These are phyloP conservation scores for Phlyctochytrium bullatum DNA, from an alignment of 192 early-diverging fungal species.

Conservation along the genomic window DNA sequence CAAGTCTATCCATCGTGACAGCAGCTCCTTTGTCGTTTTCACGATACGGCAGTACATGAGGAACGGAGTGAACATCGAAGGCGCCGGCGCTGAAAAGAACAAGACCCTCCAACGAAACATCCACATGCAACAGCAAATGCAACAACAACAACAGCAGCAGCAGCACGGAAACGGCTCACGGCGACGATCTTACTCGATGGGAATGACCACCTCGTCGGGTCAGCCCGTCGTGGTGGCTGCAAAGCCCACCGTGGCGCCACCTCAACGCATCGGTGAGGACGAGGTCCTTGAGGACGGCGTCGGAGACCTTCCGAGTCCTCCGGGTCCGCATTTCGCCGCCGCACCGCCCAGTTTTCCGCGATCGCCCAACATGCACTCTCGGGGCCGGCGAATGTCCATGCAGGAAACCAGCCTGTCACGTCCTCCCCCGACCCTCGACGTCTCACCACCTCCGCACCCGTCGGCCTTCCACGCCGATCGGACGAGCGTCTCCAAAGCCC, in stretches of 20 bases:
- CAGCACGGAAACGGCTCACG: not conserved
- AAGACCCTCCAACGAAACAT: not conserved
- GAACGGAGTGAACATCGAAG: conserved; percentile 37
- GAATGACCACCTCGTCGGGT: too few relatives aligned
- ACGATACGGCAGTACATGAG: conserved; percentile 41
- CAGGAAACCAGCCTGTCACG: not conserved
- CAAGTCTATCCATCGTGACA: conserved; percentile 38
- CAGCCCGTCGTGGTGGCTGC: too few relatives aligned
- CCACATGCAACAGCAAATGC: not conserved
- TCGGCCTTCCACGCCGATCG: too few relatives aligned
- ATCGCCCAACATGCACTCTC: not conserved
- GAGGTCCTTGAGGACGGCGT: not conserved
- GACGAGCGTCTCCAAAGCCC: too few relatives aligned
- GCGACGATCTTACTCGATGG: conserved; percentile 3
- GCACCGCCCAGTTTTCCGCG: not conserved
- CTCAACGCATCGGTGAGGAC: not conserved
- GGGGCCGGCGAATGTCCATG: not conserved
- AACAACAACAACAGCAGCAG: not conserved
- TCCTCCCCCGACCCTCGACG: not conserved
- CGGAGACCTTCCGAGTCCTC: not conserved
- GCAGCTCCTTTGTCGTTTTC: conserved; percentile 41
- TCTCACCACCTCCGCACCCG: not conserved
- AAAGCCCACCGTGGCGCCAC: not conserved
- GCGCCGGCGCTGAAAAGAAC: conserved; percentile 21
- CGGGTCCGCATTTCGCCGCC: not conserved